phyloP scores from a whole-genome alignment of 1,284 basidiomycete species.

The Apiotrichum sp. region DNA sequence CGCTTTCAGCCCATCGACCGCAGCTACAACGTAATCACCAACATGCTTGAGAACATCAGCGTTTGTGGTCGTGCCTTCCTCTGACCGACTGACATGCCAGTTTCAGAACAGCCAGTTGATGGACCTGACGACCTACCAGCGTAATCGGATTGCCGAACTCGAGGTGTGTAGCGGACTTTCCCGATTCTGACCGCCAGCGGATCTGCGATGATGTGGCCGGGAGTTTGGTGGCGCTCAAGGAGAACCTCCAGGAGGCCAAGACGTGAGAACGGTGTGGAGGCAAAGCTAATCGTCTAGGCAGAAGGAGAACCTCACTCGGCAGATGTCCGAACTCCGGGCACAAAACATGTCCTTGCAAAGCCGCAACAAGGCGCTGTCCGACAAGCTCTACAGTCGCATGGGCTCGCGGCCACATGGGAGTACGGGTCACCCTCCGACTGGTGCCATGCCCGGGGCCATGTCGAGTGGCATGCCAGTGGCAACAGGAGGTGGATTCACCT shows the following conservation, averaged over 20 bases:
- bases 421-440: too few relatives aligned
- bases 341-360: not conserved
- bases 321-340: not conserved
- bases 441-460: too few relatives aligned
- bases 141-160: not conserved
- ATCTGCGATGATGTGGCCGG: not conserved
- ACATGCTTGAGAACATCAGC: not conserved
- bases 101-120: constrained; percentile 13
- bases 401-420: not conserved
- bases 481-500: too few relatives aligned
- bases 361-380: not conserved
- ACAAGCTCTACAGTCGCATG: not conserved
- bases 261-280: not conserved
- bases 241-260: not conserved
- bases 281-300: not conserved
- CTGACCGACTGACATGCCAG: constrained; percentile 1
- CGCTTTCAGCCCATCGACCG: not conserved
- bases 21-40: not conserved
- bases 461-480: not conserved
- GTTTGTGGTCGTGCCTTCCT: not conserved
- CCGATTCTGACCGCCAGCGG: not conserved
- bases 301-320: not conserved
- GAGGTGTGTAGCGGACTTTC: not conserved
- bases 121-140: not conserved
- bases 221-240: not conserved